phyloP scores from a whole-genome alignment of 768 basidiomycete species.

The Collybia sp. region DNA sequence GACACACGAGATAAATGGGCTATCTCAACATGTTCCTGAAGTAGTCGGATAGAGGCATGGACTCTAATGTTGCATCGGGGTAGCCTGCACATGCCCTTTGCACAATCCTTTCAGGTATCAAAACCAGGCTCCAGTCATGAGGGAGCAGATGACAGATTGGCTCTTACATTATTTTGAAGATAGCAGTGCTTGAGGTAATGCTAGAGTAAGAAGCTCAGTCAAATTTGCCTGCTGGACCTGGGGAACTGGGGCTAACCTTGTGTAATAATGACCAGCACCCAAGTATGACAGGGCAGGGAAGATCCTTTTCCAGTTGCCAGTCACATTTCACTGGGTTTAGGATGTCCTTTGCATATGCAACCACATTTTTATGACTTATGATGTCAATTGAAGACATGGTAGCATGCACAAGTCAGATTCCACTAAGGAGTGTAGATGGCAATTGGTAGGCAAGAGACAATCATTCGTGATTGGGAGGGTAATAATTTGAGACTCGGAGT shows the following conservation, averaged over 20 bases:
- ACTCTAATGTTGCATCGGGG: slow-evolving; percentile 10
- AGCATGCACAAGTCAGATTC: slow-evolving; percentile 5
- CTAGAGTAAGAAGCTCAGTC: not conserved
- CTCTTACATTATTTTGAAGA: too few species aligned
- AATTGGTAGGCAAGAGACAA: too few species aligned
- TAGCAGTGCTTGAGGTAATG: slow-evolving; percentile 2
- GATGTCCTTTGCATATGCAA: slow-evolving; percentile 7
- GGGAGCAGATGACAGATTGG: too few species aligned
- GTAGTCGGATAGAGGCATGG: slow-evolving; percentile 7
- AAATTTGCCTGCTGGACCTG: too few species aligned
- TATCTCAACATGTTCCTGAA: slow-evolving; percentile 11
- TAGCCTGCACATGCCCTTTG: too few species aligned
- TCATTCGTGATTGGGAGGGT: too few species aligned
- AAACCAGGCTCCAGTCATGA: too few species aligned
- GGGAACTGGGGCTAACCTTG: too few species aligned
- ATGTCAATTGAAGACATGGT: not conserved
- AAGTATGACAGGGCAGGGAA: slow-evolving; percentile 8
- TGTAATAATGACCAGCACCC: too few species aligned
- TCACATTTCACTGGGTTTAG: slow-evolving; percentile 16
- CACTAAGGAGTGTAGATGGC: slow-evolving; percentile 4
- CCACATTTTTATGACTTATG: too few species aligned
- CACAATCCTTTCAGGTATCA: too few species aligned
- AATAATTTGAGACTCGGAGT: too few species aligned
- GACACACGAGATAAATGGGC: slow-evolving; percentile 14
- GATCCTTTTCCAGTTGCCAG: slow-evolving; percentile 11